A percentile compares a stretch with the other conserved stretches of the same genome.
These are phyloP conservation scores for Agapanthus africanus DNA, from an alignment of 106 monocot species.

Conservation along the genomic window DNA sequence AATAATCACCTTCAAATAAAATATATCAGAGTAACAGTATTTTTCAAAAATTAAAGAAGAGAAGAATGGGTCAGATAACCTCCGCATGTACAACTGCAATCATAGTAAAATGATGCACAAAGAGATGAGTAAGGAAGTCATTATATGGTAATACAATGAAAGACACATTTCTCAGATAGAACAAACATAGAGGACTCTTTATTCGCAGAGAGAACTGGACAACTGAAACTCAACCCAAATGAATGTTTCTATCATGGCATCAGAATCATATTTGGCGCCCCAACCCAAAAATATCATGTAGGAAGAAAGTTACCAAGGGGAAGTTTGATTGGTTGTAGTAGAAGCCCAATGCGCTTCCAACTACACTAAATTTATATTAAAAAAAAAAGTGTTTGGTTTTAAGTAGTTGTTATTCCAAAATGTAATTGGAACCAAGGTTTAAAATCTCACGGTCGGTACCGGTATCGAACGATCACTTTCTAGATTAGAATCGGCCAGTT, in stretches of 20 bases:
- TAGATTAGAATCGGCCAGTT: too few species aligned
- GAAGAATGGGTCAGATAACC: too few species aligned
- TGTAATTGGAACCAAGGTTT: too few species aligned
- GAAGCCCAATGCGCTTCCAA: too few species aligned
- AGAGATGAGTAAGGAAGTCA: background rate
- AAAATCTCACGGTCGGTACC: too few species aligned
- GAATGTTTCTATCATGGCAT: background rate
- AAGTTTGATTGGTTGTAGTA: too few species aligned
- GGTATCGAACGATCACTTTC: too few species aligned
- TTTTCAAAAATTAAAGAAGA: background rate
- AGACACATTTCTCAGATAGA: background rate
- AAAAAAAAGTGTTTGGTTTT: too few species aligned
- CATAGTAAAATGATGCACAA: background rate
- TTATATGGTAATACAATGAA: background rate
- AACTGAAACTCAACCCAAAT: background rate
- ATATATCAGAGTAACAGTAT: background rate
- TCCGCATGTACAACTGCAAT: background rate
- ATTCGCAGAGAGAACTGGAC: background rate
- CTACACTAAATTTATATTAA: too few species aligned
- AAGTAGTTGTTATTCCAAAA: too few species aligned
- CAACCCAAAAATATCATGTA: background rate
- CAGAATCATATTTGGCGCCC: background rate
- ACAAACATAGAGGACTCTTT: background rate
- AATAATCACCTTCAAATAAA: background rate
- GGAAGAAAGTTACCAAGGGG: background rate